Evolutionary conservation across 305 asterid species (phyloP).

Genomic region (Fraxinus velutina): DNA sequence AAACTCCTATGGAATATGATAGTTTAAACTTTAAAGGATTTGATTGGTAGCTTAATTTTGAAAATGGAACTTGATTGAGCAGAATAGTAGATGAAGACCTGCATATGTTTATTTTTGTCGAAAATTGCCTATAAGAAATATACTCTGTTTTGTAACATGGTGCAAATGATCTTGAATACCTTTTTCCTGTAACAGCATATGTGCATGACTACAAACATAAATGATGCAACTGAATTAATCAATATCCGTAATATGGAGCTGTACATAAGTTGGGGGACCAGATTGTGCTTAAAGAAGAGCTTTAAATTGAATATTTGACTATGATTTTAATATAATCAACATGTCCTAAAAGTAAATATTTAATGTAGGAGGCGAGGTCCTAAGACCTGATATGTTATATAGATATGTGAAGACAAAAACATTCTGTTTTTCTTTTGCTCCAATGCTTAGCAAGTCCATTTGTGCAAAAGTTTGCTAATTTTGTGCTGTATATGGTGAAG

Average conservation of each 20-base stretch:
- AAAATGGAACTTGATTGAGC: background rate
- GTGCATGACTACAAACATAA: background rate
- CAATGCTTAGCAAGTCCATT: background rate
- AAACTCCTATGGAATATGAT: background rate
- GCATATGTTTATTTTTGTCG: background rate
- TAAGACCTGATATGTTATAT: background rate
- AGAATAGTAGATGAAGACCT: background rate
- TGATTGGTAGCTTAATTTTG: background rate
- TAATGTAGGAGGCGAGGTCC: background rate
- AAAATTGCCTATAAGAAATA: background rate
- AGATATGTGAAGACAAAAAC: background rate
- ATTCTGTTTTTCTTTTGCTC: background rate
- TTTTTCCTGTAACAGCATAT: background rate
- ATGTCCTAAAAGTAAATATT: background rate
- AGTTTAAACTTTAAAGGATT: background rate
- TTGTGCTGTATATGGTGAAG: background rate
- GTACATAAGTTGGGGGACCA: background rate
- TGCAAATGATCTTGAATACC: background rate
- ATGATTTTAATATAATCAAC: background rate
- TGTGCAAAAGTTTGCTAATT: background rate
- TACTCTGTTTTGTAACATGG: background rate
- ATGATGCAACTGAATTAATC: background rate
- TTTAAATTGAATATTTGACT: background rate
- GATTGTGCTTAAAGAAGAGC: background rate
- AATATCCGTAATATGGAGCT: background rate